Evolutionary conservation across 2,329 filamentous ascomycete species (phyloP), one percentile per base, ranked within the genome.

Genomic region (Aspergillus pseudoglaucus): DNA sequence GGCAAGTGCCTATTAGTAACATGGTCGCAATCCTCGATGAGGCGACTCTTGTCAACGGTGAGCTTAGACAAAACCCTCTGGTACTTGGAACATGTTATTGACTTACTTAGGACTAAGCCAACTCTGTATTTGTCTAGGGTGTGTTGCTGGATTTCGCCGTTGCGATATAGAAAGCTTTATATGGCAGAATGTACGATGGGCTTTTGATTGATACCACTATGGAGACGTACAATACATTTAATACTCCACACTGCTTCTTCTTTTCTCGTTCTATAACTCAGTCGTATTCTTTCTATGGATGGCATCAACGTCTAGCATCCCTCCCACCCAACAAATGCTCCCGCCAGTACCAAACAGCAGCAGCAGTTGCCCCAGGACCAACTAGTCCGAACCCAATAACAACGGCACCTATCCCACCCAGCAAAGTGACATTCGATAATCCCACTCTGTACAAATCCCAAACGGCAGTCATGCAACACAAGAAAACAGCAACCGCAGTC

Each of bases 261-360:
- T 42, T 10, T 37, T 39, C 2, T 35, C n/a, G 12, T 35, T 12
- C 8, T 12, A 12, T 12, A 27, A 5, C 3, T 27, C 25, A 7
- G 25, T 27, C 7, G 12, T 9, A 27, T 4, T 4, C 25, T 12
- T 1, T 27, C 10, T 27, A 27, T 27, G 10, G 7, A 27, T 4
- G 1, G 3, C 4, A 27, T 27, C 25, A 27, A 27, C 7, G 9
- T 27, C 25, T 27, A 7, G 6, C 25, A 5, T 10, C 3, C 10
- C 10, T 27, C 9, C 25, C 25, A 12, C 25, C 10, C 4, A 27
- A 27, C 12, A 27, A 27, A 27, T 50, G 39, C 43, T 62, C 59
- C 23, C 54, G 46, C 56, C 53, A 61, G 35, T 53, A 57, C 54
- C 58, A 62, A 27, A 59, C 49, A 45, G 47, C 49, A 6, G 52